These are phyloP conservation scores for Coleophoma eucalyptorum DNA, from an alignment of 2,329 filamentous ascomycete species.

Conservation along the genomic window DNA sequence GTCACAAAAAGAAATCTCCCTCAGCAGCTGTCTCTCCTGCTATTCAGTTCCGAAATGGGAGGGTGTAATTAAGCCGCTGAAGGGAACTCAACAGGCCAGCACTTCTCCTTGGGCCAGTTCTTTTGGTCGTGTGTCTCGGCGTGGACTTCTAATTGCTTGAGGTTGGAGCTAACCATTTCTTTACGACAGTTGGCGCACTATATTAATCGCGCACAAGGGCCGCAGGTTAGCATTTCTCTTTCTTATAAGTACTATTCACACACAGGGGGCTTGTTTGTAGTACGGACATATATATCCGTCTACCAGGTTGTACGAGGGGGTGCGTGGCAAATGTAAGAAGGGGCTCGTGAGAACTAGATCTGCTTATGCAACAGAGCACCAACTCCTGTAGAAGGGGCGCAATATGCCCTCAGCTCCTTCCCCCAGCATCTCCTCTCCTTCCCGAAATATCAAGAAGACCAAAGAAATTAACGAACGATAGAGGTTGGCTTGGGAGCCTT, in stretches of 20 bases:
- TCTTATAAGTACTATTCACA: not conserved
- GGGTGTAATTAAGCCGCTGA: constrained; percentile 3
- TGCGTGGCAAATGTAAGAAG: no score
- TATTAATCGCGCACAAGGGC: not conserved
- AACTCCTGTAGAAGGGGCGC: no score
- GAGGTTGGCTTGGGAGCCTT: constrained; percentile 50
- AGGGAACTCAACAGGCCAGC: constrained; percentile 48
- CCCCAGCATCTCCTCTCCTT: no score
- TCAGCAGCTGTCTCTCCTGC: no score
- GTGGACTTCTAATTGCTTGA: constrained; percentile 47
- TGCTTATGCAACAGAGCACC: no score
- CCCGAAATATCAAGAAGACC: not conserved
- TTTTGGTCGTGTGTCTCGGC: constrained; percentile 45
- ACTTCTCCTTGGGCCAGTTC: constrained; percentile 53
- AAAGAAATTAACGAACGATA: constrained; percentile 31
- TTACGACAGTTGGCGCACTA: constrained; percentile 48
- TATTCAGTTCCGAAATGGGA: no score
- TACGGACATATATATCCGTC: not conserved
- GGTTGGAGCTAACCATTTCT: constrained; percentile 47
- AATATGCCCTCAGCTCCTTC: no score
- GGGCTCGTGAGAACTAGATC: no score
- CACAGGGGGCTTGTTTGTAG: not conserved
- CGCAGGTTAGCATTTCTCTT: not conserved
- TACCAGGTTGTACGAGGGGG: no score
- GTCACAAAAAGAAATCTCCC: no score